Base-by-base conservation (phyloP, 2,329 filamentous ascomycete species). In the Diaporthe australafricana region DNA sequence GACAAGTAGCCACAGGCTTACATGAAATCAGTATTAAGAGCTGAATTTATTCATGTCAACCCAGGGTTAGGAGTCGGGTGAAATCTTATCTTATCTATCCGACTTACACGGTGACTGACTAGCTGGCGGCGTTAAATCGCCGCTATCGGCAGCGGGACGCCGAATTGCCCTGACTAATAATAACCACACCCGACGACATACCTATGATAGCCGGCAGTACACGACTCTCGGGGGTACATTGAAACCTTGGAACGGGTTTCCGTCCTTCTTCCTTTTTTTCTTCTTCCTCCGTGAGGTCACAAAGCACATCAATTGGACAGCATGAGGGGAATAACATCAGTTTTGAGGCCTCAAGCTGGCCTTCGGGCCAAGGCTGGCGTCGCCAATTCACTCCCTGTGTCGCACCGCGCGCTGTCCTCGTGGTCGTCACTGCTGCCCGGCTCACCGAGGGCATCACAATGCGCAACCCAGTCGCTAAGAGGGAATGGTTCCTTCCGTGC, bases 291-390 rank as follows among this genome's bases (percentile, higher is more conserved):
- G 16, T 8, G 25, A 11, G 20, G 20, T 38, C 42, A 27, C 40
- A 22, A n/a, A 20, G 16, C 66, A n/a, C 30, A 50, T n/a, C 45
- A 20, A 52, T 50, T 11, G 8, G 40, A 27, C 62, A 68, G 16
- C 16, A 72, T 73, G 71, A 73, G 67, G 55, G 56, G 69, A 48
- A 63, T 56, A 56, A 38, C 55, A 38, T 48, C 62, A 55, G 40
- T 57, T n/a, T 17, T 65, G n/a, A 35, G 52, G 45, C 71, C 65
- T 30, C 68, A 71, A 27, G 6, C 45, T 42, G 40, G 71, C 53
- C 62, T 63, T n/a, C 30, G 68, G 53, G 45, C 30, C 22, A 32
- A 35, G 38, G n/a, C 53, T 57, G 30, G 45, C 57, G 57, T 48
- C n/a, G 22, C 25, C 50, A 71, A 27, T 52, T 56, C 53, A 30